A percentile compares a stretch with the other conserved stretches of the same genome.
Conservation (phyloP, 108 stramenopile genomes). For the Cyclotella kingstonii region DNA sequence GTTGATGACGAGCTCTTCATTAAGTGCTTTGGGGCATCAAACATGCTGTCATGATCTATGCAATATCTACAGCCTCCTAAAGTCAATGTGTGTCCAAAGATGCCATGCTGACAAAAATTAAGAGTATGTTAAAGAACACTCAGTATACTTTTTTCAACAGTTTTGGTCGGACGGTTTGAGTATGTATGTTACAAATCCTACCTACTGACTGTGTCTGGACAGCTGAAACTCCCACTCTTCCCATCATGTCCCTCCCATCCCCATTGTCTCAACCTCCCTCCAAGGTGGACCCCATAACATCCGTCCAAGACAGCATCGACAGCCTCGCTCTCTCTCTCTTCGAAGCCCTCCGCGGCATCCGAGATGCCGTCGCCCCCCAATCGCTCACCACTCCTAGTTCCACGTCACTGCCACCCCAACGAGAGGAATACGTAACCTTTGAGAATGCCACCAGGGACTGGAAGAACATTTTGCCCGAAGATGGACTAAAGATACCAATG, state of each 20-base stretch:
- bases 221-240: no score
- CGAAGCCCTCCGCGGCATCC: slow-evolving; percentile 81
- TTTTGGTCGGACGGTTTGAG: no score
- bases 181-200: no score
- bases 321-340: slow-evolving; percentile 82
- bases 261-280: not conserved
- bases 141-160: no score
- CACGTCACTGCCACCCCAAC: not conserved
- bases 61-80: no score
- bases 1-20: no score
- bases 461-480: slow-evolving; percentile 6
- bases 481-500: slow-evolving; percentile 14
- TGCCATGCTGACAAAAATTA: no score
- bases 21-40: no score
- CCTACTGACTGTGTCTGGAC: no score
- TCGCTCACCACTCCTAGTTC: slow-evolving; percentile 23
- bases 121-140: no score
- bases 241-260: not conserved
- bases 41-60: no score
- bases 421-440: slow-evolving; percentile 7
- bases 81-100: no score
- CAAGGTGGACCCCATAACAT: slow-evolving; percentile 79
- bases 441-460: slow-evolving; percentile 10
- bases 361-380: slow-evolving; percentile 81
- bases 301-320: slow-evolving; percentile 79